These are phyloP conservation scores for Solidago caesia DNA, from an alignment of 129 eudicot genomes.

Conservation along the genomic window DNA sequence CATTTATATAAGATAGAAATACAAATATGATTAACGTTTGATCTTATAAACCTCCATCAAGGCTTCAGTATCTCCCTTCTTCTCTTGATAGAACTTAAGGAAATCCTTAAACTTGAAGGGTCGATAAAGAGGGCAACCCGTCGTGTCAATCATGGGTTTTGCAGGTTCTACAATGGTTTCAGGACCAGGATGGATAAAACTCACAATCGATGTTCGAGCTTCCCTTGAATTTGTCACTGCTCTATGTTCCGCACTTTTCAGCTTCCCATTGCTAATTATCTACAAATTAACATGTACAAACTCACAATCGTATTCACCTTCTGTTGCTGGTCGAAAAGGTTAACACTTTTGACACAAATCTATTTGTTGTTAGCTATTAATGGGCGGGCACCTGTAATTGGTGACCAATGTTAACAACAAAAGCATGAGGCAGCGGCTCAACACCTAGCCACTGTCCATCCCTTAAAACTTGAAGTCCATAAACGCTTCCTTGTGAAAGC, in stretches of 20 bases:
- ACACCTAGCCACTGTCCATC: conserved; percentile 36
- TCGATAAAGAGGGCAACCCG: conserved; percentile 10
- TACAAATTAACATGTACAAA: conserved; percentile 16
- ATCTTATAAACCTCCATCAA: conserved; percentile 13
- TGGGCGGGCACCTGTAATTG: neutral
- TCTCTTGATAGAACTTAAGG: conserved; percentile 17
- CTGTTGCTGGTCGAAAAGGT: neutral
- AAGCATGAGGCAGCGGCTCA: conserved; percentile 35
- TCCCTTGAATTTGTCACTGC: conserved; percentile 43
- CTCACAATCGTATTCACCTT: neutral
- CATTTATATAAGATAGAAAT: too few relatives aligned
- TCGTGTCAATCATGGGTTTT: conserved; percentile 1
- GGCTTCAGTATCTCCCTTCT: conserved; percentile 23
- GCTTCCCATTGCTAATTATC: conserved; percentile 54
- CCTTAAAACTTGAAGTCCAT: conserved; percentile 38
- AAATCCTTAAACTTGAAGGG: conserved; percentile 27
- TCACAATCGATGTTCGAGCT: conserved; percentile 35
- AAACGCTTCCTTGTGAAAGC: conserved; percentile 24
- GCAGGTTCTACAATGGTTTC: conserved; percentile 33
- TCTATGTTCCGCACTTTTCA: conserved; percentile 51
- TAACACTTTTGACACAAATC: neutral
- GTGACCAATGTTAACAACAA: conserved; percentile 22
- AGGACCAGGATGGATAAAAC: conserved; percentile 33
- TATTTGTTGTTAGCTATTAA: too few relatives aligned
- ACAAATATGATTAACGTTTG: neutral